phyloP scores from a whole-genome alignment of 305 asterid species.

The Fraxinus albicans region DNA sequence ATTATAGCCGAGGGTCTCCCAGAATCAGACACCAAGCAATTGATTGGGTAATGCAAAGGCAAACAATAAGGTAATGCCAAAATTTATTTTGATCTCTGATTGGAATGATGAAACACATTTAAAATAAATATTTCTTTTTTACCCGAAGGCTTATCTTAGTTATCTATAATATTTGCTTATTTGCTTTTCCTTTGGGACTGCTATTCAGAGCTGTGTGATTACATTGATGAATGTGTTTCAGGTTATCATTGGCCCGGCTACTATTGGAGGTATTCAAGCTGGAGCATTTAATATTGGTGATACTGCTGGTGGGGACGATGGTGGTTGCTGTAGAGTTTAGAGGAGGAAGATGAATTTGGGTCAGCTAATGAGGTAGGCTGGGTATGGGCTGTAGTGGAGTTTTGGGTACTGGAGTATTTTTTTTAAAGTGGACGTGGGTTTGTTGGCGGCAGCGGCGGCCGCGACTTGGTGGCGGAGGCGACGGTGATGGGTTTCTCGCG shows the following conservation, averaged over 20 bases:
- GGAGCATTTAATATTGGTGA: constrained; percentile 99
- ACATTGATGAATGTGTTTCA: constrained; percentile 28
- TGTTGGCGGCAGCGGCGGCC: too few species aligned
- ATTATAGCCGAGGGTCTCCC: constrained; percentile 99
- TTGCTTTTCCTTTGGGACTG: not conserved
- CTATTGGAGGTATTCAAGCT: constrained; percentile 98
- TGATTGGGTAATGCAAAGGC: constrained; percentile 92
- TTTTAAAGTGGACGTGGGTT: too few species aligned
- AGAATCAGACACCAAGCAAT: constrained; percentile 82
- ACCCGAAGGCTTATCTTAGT: not conserved
- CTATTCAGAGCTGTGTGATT: constrained; percentile 12
- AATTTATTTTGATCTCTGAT: constrained; percentile 3
- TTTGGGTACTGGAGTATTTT: too few species aligned
- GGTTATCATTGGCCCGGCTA: constrained; percentile 97
- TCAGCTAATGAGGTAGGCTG: too few species aligned
- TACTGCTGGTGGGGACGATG: constrained; percentile 49
- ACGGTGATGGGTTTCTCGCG: too few species aligned
- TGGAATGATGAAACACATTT: not conserved
- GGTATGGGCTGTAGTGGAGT: too few species aligned
- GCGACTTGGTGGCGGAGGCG: too few species aligned
- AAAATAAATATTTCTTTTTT: not conserved
- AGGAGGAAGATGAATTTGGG: too few species aligned
- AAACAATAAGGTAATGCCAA: constrained; percentile 74
- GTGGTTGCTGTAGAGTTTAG: too few species aligned
- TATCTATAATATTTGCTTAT: not conserved